Evolutionary conservation across 108 stramenopile genomes (phyloP), one percentile per base, ranked within the genome.

Genomic region (Cyclostephanos tholiformis): DNA sequence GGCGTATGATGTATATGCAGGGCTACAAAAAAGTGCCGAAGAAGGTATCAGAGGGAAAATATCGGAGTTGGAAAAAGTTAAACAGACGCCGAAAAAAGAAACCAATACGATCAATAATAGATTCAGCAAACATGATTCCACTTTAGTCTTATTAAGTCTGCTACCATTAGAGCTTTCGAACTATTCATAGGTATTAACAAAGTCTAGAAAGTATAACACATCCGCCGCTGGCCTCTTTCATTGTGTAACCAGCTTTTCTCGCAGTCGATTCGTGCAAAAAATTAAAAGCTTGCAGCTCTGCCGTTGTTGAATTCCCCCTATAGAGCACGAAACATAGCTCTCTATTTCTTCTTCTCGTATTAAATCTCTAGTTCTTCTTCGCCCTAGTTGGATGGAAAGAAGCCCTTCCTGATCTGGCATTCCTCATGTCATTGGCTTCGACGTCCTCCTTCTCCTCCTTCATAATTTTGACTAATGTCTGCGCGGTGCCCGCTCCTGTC

Each of bases 401-500:
- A 6, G 78, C 69, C 74, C 71, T 80, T 1, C 82, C 82, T 63
- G 71, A 72, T 71, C 81, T 67, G 2, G 76, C 72, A 74, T 59
- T 82, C 65, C 81, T 77, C 76, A 82, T 59, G 56, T 77, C 76
- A 63, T 73, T 65, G 19, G 88, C 86, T 36, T 64, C 44, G 14
- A 63, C 78, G 25, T 88, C 89, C 53, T 78, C 69, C 56, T 52
- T 58, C 71, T 90, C 91, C 50, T 92, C 91, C 59, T 65, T 87
- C 41, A 87, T 69, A 82, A 92, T 95, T 86, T 95, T 92, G 39
- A 79, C 63, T 89, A 91, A 84, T 46, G 87, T 83, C 60, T 84
- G 84, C 3, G 82, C 90, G 11, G 91, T 95, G 59, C 91, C 94
- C 39, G 91, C 94, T 32, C 87, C 89, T 32, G 89, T 88, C 72